These are phyloP conservation scores for Delonix regia DNA, from an alignment of 306 rosid genomes.

Conservation along the genomic window DNA sequence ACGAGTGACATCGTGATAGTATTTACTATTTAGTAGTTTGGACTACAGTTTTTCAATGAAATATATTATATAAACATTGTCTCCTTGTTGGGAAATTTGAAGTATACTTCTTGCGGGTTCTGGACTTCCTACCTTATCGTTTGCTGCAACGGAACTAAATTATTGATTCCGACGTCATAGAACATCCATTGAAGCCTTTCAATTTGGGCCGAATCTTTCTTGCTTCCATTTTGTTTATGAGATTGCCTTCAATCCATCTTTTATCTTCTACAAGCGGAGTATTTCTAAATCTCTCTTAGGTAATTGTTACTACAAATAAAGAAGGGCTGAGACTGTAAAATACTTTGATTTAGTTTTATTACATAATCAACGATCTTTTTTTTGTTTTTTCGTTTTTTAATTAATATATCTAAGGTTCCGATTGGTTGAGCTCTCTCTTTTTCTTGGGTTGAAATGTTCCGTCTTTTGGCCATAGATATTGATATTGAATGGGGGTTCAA, in stretches of 20 bases:
- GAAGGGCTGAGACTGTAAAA: background rate
- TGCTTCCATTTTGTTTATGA: background rate
- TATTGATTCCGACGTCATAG: background rate
- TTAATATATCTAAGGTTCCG: background rate
- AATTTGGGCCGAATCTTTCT: background rate
- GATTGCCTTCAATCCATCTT: background rate
- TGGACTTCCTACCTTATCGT: background rate
- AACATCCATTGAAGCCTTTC: background rate
- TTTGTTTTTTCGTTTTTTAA: background rate
- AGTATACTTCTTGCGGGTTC: background rate
- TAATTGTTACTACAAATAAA: background rate
- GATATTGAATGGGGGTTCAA: constrained; percentile 22
- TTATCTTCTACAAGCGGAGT: background rate
- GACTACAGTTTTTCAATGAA: background rate
- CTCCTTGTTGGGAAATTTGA: background rate
- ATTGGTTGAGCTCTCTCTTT: background rate
- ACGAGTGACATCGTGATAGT: background rate
- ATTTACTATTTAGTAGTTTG: background rate
- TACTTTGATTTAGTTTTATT: background rate
- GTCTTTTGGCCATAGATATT: background rate
- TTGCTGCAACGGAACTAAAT: background rate
- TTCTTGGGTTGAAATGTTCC: background rate
- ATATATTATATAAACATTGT: background rate
- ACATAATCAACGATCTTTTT: no score
- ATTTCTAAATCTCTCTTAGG: background rate